Conservation (phyloP, 2,329 filamentous ascomycete species). For the Ambrosiella beaveri region DNA sequence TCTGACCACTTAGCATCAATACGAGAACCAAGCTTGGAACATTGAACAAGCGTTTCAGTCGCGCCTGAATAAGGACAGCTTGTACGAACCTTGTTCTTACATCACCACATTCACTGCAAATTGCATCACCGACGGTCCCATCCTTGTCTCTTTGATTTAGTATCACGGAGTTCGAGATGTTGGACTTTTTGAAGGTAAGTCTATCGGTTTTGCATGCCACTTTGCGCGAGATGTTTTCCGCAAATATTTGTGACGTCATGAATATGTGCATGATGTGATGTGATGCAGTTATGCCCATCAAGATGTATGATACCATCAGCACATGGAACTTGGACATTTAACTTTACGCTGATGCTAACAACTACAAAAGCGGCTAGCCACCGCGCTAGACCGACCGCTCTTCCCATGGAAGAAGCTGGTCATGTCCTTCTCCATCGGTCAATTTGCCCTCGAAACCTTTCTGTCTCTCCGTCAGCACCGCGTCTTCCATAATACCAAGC, state of each 20-base stretch:
- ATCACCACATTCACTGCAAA: not conserved
- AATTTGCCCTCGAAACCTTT: slow-evolving; percentile 80
- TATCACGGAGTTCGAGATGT: slow-evolving; percentile 9
- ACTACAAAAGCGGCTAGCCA: slow-evolving; percentile 51
- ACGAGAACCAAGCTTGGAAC: not conserved
- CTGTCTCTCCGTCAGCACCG: slow-evolving; percentile 81
- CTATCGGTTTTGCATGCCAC: too few relatives aligned
- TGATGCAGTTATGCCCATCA: too few relatives aligned
- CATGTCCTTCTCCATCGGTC: slow-evolving; percentile 79
- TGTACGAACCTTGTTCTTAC: not conserved
- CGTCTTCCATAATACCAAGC: slow-evolving; percentile 60
- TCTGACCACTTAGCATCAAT: not conserved
- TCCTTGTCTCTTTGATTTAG: not conserved
- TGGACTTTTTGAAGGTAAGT: slow-evolving; percentile 12
- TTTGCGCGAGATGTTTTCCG: too few relatives aligned
- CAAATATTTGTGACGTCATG: too few relatives aligned
- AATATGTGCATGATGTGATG: not conserved
- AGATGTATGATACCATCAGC: too few relatives aligned
- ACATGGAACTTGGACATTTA: too few relatives aligned
- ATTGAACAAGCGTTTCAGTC: not conserved
- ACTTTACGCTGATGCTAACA: slow-evolving; percentile 2
- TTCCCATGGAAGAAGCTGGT: slow-evolving; percentile 98
- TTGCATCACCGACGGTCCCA: not conserved
- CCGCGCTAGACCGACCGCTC: slow-evolving; percentile 72
- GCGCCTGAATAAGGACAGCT: not conserved